Evolutionary conservation across 352 stramenopile genomes (phyloP), one percentile per base, ranked within the genome.

Genomic region (Phytopythium boreale): DNA sequence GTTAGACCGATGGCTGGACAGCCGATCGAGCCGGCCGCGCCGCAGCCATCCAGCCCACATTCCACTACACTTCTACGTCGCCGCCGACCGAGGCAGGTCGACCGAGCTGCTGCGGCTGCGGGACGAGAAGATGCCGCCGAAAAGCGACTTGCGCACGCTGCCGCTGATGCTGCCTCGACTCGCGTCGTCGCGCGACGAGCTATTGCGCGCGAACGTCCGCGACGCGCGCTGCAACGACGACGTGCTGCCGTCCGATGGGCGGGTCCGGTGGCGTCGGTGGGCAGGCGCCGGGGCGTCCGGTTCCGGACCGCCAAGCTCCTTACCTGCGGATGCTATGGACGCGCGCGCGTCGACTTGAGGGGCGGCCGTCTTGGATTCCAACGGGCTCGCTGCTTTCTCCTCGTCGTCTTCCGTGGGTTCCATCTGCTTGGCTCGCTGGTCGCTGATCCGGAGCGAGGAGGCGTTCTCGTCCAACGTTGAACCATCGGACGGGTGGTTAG

Each of bases 101-200:
- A 47, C 70, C 59, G 70, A 76, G 55, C 75, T 68, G 70, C 70
- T 71, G 64, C 73, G 67, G 41, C 72, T 67, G 60, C 46, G 72
- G 61, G 62, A 77, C 60, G 60, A 66, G 73, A 75, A 77, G 39
- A 87, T 74, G 20, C 76, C 69, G 34, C 70, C 72, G 59, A 87
- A 76, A 62, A 84, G 80, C 63, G 75, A 67, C 58, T 76, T 68
- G 63, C 65, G 64, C 20, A 17, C 20, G 53, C 58, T 63, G 36
- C 41, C 20, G 57, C 56, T 64, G 12, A 8, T 11, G 34, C 29
- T 43, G 26, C 36, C 56, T 12, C 56, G 27, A 31, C 37, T n/a
- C n/a, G 55, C 59, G 12, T 70, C 60, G 19, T 68, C 56, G 19
- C 29, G 43, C 26, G 67, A 67, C 20, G 47, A 34, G 41, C 67